Percentiles rank a stretch among this genome's conserved stretches.
phyloP scores from a whole-genome alignment of 352 stramenopile species.

The Pythium sukuiense region DNA sequence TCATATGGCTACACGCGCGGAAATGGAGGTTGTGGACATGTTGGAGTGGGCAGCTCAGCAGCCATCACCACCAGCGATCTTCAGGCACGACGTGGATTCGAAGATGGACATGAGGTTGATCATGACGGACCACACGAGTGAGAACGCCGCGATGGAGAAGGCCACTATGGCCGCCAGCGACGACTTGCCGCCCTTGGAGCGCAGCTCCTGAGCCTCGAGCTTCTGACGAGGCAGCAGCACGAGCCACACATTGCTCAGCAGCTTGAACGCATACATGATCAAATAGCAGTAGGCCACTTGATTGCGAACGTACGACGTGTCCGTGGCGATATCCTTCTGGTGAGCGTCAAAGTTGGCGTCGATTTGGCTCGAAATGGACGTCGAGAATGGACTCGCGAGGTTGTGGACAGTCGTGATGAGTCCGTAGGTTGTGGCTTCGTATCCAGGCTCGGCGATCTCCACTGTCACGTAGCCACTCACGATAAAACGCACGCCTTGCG shows the following conservation, averaged over 20 bases:
- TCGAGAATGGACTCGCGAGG: conserved; percentile 27
- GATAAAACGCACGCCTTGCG: conserved; percentile 30
- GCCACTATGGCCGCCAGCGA: conserved; percentile 10
- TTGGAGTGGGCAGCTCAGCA: too few species aligned
- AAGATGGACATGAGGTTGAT: too few species aligned
- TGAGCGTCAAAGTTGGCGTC: conserved; percentile 24
- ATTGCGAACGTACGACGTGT: conserved; percentile 28
- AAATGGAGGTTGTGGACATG: too few species aligned
- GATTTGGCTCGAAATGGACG: conserved; percentile 26
- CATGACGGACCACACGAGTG: conserved; percentile 24
- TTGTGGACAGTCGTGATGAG: conserved; percentile 32
- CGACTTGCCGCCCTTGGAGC: conserved; percentile 19
- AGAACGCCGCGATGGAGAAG: conserved; percentile 14
- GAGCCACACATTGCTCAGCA: conserved; percentile 25
- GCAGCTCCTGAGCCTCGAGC: conserved; percentile 27
- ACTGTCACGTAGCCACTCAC: conserved; percentile 30
- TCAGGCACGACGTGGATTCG: conserved; percentile 19
- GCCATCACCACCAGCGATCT: too few species aligned
- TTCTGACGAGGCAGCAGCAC: conserved; percentile 32
- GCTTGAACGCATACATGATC: conserved; percentile 30
- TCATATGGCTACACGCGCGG: too few species aligned
- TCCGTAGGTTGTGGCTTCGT: conserved; percentile 32
- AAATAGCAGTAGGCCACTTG: conserved; percentile 28
- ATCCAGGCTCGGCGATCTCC: conserved; percentile 26
- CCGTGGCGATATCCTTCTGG: conserved; percentile 23